Evolutionary conservation across 2,329 filamentous ascomycete genomes (phyloP).

Genomic region (Capronia americana): DNA sequence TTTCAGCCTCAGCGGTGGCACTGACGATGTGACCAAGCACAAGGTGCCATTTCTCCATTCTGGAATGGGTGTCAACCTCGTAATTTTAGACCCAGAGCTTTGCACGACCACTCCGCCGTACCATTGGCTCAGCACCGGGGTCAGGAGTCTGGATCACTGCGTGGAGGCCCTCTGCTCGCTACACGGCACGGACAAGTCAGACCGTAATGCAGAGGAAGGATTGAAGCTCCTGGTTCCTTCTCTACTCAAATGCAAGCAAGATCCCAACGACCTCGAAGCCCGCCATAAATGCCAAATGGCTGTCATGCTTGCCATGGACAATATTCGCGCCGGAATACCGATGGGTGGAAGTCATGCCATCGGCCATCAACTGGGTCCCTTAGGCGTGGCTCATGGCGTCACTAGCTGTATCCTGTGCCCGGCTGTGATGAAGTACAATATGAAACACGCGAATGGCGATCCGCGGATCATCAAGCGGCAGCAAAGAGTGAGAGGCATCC

Average conservation of each 20-base stretch:
- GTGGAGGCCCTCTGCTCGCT: conserved; percentile 60
- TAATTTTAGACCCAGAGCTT: conserved; percentile 56
- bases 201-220: conserved; percentile 48
- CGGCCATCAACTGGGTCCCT: conserved; percentile 59
- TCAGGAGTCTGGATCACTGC: conserved; percentile 64
- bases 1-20: conserved; percentile 18
- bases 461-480: conserved; percentile 47
- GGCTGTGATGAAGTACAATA: conserved; percentile 63
- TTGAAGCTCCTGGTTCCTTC: conserved; percentile 52
- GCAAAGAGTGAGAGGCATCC: conserved; percentile 45
- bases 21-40: conserved; percentile 17
- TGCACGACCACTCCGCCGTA: conserved; percentile 57
- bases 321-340: conserved; percentile 20
- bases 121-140: conserved; percentile 64
- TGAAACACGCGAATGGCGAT: conserved; percentile 44
- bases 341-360: conserved; percentile 60
- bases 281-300: conserved; percentile 57
- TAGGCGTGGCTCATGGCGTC: conserved; percentile 65
- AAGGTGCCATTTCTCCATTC: conserved; percentile 18
- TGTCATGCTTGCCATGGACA: conserved; percentile 46
- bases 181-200: conserved; percentile 42
- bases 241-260: conserved; percentile 49
- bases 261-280: conserved; percentile 45
- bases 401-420: conserved; percentile 64
- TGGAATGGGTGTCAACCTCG: conserved; percentile 16